Evolutionary conservation across 768 basidiomycete genomes (phyloP), one percentile per base, ranked within the genome.

Genomic region (Flagelloscypha sp.): DNA sequence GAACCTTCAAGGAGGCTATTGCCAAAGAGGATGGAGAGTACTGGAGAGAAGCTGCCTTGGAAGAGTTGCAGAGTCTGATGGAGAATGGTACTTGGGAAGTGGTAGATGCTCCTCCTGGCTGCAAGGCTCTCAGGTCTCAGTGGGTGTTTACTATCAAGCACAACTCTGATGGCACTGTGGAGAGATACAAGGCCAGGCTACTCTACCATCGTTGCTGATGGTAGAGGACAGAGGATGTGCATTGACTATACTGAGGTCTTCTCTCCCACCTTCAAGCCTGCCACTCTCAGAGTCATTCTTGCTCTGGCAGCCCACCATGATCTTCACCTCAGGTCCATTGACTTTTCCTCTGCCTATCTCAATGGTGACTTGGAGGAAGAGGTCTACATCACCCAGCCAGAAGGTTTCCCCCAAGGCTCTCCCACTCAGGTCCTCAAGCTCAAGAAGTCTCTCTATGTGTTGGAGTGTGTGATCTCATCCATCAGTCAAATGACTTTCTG

Each of bases 141-240:
- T 57, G 52, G 46, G 56, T 59, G 11, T 61, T 49, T 42, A 46
- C 38, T 28, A 35, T 43, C 11, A 62, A 62, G 40, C 27, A 34
- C 17, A 45, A 57, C 31, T 35, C 38, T 11, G 22, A 45, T 12
- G 58, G 57, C 19, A 35, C 29, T 2, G 37, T 57, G 21, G 29
- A 33, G 8, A 35, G 47, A 3, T 50, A 52, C 46, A 60, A 63
- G 39, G 56, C 45, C 11, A 30, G 57, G 19, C 42, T n/a, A n/a
- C n/a, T n/a, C n/a, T n/a, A n/a, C n/a, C n/a, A n/a, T 62, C 16
- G 56, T 57, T 13, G 56, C 58, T 2, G 45, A 54, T 33, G 35
- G 30, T 19, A 54, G 49, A 43, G 22, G 42, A 9, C 57, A 59
- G 37, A 31, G 37, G 7, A 37, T 38, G 6, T 55, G 59, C 12